phyloP scores from a whole-genome alignment of 108 stramenopile genomes.

The Nitzschia sp. region DNA sequence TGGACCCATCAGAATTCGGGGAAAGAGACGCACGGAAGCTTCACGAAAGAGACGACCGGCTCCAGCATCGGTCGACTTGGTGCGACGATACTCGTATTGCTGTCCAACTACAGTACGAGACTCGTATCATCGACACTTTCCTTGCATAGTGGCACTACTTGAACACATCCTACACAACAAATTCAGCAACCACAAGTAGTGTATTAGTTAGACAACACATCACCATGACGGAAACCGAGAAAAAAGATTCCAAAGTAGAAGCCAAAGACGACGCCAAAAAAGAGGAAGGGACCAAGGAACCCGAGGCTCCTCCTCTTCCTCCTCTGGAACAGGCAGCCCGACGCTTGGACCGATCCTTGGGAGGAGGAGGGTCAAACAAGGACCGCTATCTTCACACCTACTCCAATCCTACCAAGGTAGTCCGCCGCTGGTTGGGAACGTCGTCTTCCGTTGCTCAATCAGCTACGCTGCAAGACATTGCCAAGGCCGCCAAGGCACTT shows the following conservation, averaged over 20 bases:
- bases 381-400: constrained; percentile 37
- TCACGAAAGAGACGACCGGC: neutral
- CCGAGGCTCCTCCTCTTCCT: constrained; percentile 31
- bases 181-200: too few relatives aligned
- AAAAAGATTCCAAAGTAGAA: neutral
- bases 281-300: neutral
- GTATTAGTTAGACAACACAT: too few relatives aligned
- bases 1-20: neutral
- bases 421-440: constrained; percentile 81
- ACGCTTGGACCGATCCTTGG: constrained; percentile 72
- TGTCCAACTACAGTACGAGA: too few relatives aligned
- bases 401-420: constrained; percentile 67
- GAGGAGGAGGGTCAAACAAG: constrained; percentile 41
- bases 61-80: too few relatives aligned
- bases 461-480: constrained; percentile 53
- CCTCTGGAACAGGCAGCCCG: constrained; percentile 72
- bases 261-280: neutral
- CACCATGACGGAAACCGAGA: neutral
- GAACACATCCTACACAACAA: too few relatives aligned
- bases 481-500: constrained; percentile 41
- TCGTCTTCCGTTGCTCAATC: constrained; percentile 62
- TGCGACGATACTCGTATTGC: too few relatives aligned
- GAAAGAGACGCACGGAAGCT: constrained; percentile 4
- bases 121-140: too few relatives aligned
- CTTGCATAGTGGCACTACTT: too few relatives aligned